Evolutionary conservation across 495 filamentous ascomycete species (phyloP), one percentile per base, ranked within the genome.

Genomic region (Penicillium coprophilum): DNA sequence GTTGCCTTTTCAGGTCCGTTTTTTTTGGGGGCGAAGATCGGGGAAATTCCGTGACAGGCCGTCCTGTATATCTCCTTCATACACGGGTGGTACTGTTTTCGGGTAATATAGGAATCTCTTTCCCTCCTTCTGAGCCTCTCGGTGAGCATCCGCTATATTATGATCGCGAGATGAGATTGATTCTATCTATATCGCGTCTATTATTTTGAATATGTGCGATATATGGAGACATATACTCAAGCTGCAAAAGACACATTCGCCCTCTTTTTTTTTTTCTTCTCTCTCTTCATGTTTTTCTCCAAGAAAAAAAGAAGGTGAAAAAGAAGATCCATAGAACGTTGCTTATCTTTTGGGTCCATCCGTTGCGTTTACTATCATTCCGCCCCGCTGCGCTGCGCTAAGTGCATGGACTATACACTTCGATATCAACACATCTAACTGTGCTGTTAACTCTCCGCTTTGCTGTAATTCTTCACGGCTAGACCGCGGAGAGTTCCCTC

Each of bases 91-190:
- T 60, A 63, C 57, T 6, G 6, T 11, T 8, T 7, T 57, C 61
- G 61, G 61, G 61, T 63, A 63, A 63, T 50, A 17, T 60, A 60
- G 61, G 61, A 36, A 57, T 57, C 47, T 56, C 32, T 36, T 57
- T 30, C 55, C 52, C 47, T 56, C 23, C 30, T 31, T 41, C n/a
- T 30, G 20, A 40, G 24, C 36, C 41, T 53, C 50, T 58, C 60
- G 60, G 60, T 62, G 60, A 62, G 52, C 55, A 51, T 50, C 20
- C 38, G 34, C 24, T 38, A 19, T 17, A 17, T 6, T 31, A 27
- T 27, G 7, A 27, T n/a, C n/a, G 10, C 31, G 43, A 24, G 21
- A 12, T 45, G 21, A 15, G 12, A 17, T n/a, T 46, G 43, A 6
- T 27, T 19, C 8, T 17, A 28, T 17, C 4, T 31, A n/a, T 31